Conservation (phyloP, 495 filamentous ascomycete genomes). For the Penicillium desertorum region DNA sequence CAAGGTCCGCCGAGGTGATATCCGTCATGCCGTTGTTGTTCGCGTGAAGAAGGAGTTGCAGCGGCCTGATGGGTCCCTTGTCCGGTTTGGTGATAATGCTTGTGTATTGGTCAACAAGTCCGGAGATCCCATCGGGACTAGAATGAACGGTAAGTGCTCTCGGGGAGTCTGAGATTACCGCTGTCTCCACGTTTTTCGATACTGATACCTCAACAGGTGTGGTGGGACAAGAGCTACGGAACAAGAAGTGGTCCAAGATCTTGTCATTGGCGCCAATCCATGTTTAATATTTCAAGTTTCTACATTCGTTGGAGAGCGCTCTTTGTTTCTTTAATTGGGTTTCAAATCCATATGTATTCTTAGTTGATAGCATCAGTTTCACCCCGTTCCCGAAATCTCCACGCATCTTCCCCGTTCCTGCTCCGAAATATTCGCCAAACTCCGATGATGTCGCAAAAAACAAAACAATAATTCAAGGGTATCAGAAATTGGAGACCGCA, state of each 20-base stretch:
- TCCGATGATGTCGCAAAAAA: slow-evolving; percentile 16
- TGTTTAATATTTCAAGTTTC: slow-evolving; percentile 56
- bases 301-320: slow-evolving; percentile 33
- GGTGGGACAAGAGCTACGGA: slow-evolving; percentile 80
- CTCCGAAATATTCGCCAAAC: slow-evolving; percentile 16
- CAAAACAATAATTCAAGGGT: slow-evolving; percentile 31
- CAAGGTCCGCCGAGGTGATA: slow-evolving; percentile 95
- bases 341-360: slow-evolving; percentile 36
- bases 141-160: slow-evolving; percentile 71
- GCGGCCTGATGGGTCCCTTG: slow-evolving; percentile 80
- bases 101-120: slow-evolving; percentile 97
- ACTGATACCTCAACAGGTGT: slow-evolving; percentile 56
- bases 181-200: slow-evolving; percentile 3
- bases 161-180: neutral
- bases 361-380: slow-evolving; percentile 17
- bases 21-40: slow-evolving; percentile 93
- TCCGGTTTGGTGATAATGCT: slow-evolving; percentile 96
- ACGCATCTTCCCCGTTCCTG: neutral
- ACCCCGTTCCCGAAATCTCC: neutral
- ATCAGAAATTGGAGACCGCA: slow-evolving; percentile 32
- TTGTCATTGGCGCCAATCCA: slow-evolving; percentile 93
- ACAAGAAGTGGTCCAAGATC: slow-evolving; percentile 96
- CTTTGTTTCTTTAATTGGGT: slow-evolving; percentile 32
- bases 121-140: slow-evolving; percentile 90
- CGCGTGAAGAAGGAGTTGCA: slow-evolving; percentile 84